These are phyloP conservation scores for Elsinoe perseae DNA, from an alignment of 2,329 filamentous ascomycete species.

Conservation along the genomic window DNA sequence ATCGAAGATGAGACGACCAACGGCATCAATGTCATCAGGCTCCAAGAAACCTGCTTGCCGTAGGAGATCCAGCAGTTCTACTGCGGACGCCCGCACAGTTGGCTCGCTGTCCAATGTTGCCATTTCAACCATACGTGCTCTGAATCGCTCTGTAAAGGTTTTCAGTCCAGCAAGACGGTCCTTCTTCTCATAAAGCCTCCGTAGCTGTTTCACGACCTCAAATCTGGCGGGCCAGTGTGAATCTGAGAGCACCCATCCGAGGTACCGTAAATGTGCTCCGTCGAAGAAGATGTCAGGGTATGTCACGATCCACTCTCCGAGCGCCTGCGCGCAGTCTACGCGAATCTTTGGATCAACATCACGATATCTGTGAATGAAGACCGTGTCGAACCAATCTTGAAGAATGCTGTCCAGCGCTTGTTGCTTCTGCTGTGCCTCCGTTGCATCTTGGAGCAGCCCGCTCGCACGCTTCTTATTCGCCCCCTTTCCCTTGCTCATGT, in stretches of 20 bases:
- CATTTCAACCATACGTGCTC: slow-evolving; percentile 83
- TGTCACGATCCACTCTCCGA: slow-evolving; percentile 80
- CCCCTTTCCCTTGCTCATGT: slow-evolving; percentile 62
- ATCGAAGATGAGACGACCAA: slow-evolving; percentile 85
- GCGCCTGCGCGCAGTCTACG: slow-evolving; percentile 75
- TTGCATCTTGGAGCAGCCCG: slow-evolving; percentile 63
- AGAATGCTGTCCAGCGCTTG: slow-evolving; percentile 64
- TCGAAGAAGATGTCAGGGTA: slow-evolving; percentile 87
- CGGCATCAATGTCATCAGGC: slow-evolving; percentile 79
- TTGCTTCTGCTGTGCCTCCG: slow-evolving; percentile 61
- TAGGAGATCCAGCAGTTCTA: slow-evolving; percentile 74
- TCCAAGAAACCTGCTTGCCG: slow-evolving; percentile 80
- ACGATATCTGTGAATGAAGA: slow-evolving; percentile 92
- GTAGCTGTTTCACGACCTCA: slow-evolving; percentile 80
- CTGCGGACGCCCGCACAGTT: slow-evolving; percentile 68
- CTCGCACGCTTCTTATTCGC: slow-evolving; percentile 72
- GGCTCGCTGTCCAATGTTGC: slow-evolving; percentile 77
- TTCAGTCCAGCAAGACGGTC: slow-evolving; percentile 69
- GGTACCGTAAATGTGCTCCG: slow-evolving; percentile 79
- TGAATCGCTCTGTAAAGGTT: slow-evolving; percentile 89
- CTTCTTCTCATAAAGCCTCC: slow-evolving; percentile 69
- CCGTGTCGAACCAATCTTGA: slow-evolving; percentile 79
- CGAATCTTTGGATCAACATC: slow-evolving; percentile 87
- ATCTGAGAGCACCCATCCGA: slow-evolving; percentile 94
- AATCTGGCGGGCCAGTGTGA: slow-evolving; percentile 62